These are phyloP conservation scores for Alternaria brassicicola DNA, from an alignment of 2,329 filamentous ascomycete species.

Conservation along the genomic window DNA sequence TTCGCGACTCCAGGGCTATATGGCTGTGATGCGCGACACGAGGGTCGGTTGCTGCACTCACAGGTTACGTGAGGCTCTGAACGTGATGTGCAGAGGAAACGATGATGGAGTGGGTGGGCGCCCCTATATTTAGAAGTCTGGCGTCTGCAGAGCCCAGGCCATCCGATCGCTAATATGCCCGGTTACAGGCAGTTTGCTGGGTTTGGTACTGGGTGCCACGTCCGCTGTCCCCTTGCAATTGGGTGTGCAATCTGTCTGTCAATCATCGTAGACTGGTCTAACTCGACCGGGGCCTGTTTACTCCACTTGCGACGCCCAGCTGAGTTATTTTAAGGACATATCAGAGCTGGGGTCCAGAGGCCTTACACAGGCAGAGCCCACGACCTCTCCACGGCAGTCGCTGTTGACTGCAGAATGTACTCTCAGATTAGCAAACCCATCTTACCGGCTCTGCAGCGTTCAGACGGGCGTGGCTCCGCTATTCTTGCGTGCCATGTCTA, in stretches of 20 bases:
- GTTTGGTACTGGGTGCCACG: constrained; percentile 14
- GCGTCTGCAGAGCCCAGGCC: constrained; percentile 32
- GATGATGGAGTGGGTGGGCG: constrained; percentile 28
- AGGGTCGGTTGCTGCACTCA: constrained; percentile 18
- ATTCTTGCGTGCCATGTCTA: constrained; percentile 20
- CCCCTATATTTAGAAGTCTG: constrained; percentile 38
- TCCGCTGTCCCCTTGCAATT: constrained; percentile 11
- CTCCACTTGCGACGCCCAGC: constrained; percentile 17
- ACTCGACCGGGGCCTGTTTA: constrained; percentile 7
- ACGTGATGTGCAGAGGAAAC: constrained; percentile 38
- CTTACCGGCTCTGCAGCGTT: constrained; percentile 21
- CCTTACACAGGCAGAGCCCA: constrained; percentile 6
- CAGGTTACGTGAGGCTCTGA: constrained; percentile 35
- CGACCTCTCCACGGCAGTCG: constrained; percentile 9
- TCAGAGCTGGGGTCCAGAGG: constrained; percentile 14
- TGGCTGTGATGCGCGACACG: constrained; percentile 32
- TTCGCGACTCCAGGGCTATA: constrained; percentile 34
- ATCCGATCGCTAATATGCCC: constrained; percentile 26
- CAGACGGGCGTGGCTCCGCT: constrained; percentile 10
- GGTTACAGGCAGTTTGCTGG: constrained; percentile 18
- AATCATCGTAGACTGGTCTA: constrained; percentile 7
- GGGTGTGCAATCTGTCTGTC: constrained; percentile 13
- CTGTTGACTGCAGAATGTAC: constrained; percentile 18
- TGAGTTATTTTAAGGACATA: constrained; percentile 43
- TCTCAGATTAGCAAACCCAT: constrained; percentile 23